Conservation (phyloP, 805 yeast genomes). For the Torulaspora quercuum region DNA sequence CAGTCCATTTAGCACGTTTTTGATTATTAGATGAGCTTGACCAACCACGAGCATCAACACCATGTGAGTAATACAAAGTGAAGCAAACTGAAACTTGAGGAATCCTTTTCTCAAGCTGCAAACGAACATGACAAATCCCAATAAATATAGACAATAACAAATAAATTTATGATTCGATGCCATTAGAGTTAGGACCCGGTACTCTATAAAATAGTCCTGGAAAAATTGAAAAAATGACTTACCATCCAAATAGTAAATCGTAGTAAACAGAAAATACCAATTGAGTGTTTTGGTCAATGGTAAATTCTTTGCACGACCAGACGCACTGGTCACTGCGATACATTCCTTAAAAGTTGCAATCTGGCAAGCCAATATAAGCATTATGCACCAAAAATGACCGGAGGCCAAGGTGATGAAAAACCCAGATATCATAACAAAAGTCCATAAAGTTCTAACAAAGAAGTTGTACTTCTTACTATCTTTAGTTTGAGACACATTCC, state of each 20-base stretch:
- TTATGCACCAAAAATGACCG: constrained; percentile 81
- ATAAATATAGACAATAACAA: constrained; percentile 75
- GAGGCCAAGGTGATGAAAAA: constrained; percentile 69
- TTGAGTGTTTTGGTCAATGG: constrained; percentile 80
- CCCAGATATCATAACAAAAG: constrained; percentile 79
- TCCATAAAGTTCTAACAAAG: constrained; percentile 86
- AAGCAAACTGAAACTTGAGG: constrained; percentile 89
- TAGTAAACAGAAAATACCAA: constrained; percentile 89
- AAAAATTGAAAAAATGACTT: constrained; percentile 72
- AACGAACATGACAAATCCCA: constrained; percentile 88
- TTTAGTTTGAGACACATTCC: constrained; percentile 8
- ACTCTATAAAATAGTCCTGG: constrained; percentile 39
- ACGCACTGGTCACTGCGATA: constrained; percentile 74
- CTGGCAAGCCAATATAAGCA: constrained; percentile 69
- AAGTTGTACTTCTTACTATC: constrained; percentile 42
- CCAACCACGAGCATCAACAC: constrained; percentile 82
- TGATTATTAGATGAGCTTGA: constrained; percentile 90
- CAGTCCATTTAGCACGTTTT: constrained; percentile 83
- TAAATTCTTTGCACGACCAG: constrained; percentile 76
- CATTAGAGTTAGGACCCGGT: constrained; percentile 48
- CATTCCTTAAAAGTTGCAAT: constrained; percentile 86
- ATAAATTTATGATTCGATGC: constrained; percentile 79
- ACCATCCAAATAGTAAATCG: constrained; percentile 87
- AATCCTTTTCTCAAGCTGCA: constrained; percentile 84
- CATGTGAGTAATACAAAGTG: constrained; percentile 92